Base-by-base conservation (phyloP, 2,329 filamentous ascomycete genomes). In the Arthrinium puccinioides region DNA sequence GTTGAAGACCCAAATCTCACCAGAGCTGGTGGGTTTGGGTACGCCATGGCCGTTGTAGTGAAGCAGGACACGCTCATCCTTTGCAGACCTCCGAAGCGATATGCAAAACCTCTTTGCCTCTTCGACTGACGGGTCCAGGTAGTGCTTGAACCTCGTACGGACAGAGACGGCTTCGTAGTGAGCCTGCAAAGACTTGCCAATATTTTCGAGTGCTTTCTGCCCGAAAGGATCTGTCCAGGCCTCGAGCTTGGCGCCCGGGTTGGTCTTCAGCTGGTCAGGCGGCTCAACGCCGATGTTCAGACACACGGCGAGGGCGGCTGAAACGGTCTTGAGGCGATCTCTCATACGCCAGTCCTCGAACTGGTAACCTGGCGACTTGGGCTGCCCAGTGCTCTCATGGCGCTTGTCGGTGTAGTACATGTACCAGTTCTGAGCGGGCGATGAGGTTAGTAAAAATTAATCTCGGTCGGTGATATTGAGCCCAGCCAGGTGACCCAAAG, bases 381-480 rank as follows among this genome's bases (percentile, higher is more conserved):
- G 87, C 48, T 89, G 87, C 16, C 88, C 92, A 24, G 87, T 90
- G 16, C 87, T 92, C 59, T 97, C 92, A 63, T 98, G 92, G 37
- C 90, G 83, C 63, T 97, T 97, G 62, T 98, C 92, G 45, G 90
- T 96, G 62, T 86, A 98, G 64, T 98, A 98, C 90, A 97, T 97
- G 69, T 95, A 97, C 79, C 94, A 98, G 49, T 87, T 94, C 84
- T 95, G 61, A n/a, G n/a, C n/a, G n/a, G n/a, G n/a, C n/a, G n/a
- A n/a, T n/a, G n/a, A n/a, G n/a, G n/a, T n/a, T n/a, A n/a, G n/a
- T n/a, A n/a, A n/a, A n/a, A n/a, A n/a, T n/a, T n/a, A n/a, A n/a
- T n/a, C n/a, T n/a, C n/a, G n/a, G n/a, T n/a, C n/a, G n/a, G n/a
- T n/a, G n/a, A n/a, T n/a, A n/a, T n/a, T n/a, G n/a, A n/a, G n/a